phyloP scores from a whole-genome alignment of 805 yeast species.

The Wickerhamiella slavikovae region DNA sequence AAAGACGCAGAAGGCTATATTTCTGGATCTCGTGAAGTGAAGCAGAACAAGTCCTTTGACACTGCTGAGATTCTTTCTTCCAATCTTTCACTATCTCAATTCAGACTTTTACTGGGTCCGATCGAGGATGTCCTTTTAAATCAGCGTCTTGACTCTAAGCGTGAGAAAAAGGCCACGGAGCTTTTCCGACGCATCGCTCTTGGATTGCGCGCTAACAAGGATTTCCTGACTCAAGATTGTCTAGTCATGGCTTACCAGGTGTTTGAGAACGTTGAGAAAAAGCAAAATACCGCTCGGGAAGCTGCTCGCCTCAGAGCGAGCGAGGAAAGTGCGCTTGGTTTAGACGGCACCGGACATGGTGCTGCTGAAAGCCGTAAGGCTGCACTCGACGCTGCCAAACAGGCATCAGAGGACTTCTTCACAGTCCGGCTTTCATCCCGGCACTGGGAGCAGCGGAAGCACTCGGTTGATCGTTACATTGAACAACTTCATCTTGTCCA shows the following conservation, averaged over 20 bases:
- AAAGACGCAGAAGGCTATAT: conserved; percentile 86
- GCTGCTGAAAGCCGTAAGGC: conserved; percentile 1
- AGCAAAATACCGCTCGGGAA: conserved; percentile 2
- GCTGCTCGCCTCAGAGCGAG: not conserved
- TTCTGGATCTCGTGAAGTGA: conserved; percentile 75
- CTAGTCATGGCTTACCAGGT: conserved; percentile 57
- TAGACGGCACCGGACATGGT: not conserved
- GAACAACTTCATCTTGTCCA: conserved; percentile 42
- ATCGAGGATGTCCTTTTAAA: conserved; percentile 36
- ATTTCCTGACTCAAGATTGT: conserved; percentile 34
- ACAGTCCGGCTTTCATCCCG: conserved; percentile 46
- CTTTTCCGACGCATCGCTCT: conserved; percentile 51
- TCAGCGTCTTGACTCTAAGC: conserved; percentile 44
- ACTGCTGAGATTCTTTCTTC: conserved; percentile 60
- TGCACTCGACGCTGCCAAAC: conserved; percentile 10
- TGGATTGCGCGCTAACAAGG: conserved; percentile 61
- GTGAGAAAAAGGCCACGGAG: conserved; percentile 60
- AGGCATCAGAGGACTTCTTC: conserved; percentile 41
- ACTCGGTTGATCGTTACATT: conserved; percentile 32
- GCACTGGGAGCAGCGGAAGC: conserved; percentile 22
- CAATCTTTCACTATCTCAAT: conserved; percentile 35
- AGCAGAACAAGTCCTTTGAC: conserved; percentile 71
- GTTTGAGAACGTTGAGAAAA: conserved; percentile 8
- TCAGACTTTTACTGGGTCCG: conserved; percentile 44
- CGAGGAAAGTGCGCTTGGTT: no score